phyloP scores from a whole-genome alignment of 495 filamentous ascomycete genomes.

The Lentithecium fluviatile region DNA sequence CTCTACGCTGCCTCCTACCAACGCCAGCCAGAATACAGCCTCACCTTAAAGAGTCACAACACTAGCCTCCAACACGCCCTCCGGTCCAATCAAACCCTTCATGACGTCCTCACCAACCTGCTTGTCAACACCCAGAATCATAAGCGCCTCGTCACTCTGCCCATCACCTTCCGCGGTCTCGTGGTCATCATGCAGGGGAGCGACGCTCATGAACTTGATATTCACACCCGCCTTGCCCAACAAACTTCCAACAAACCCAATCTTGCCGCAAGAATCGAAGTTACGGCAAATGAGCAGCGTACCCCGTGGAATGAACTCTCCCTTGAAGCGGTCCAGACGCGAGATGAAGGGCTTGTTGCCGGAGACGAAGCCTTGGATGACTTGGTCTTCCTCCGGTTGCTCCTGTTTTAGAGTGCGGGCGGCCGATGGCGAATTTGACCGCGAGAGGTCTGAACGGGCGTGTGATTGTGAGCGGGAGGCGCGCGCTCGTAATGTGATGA shows the following conservation, averaged over 20 bases:
- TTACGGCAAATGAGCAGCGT: slow-evolving; percentile 66
- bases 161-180: slow-evolving; percentile 26
- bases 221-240: slow-evolving; percentile 65
- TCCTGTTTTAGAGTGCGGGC: slow-evolving; percentile 14
- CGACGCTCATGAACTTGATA: slow-evolving; percentile 70
- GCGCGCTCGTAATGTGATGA: slow-evolving; percentile 57
- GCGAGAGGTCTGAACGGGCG: slow-evolving; percentile 34
- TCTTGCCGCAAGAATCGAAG: slow-evolving; percentile 70
- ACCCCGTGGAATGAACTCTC: slow-evolving; percentile 63
- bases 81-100: slow-evolving; percentile 51
- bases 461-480: slow-evolving; percentile 45
- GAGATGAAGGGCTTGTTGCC: slow-evolving; percentile 61
- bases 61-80: slow-evolving; percentile 64
- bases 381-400: slow-evolving; percentile 44
- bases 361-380: slow-evolving; percentile 66
- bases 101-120: slow-evolving; percentile 56
- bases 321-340: slow-evolving; percentile 61
- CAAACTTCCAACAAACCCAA: slow-evolving; percentile 64
- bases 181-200: slow-evolving; percentile 45
- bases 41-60: slow-evolving; percentile 47
- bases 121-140: slow-evolving; percentile 68
- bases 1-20: no score
- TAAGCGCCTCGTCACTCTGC: slow-evolving; percentile 59
- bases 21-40: neutral
- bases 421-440: slow-evolving; percentile 36